Conservation (phyloP, 768 basidiomycete species). For the Lactarius indigo region DNA sequence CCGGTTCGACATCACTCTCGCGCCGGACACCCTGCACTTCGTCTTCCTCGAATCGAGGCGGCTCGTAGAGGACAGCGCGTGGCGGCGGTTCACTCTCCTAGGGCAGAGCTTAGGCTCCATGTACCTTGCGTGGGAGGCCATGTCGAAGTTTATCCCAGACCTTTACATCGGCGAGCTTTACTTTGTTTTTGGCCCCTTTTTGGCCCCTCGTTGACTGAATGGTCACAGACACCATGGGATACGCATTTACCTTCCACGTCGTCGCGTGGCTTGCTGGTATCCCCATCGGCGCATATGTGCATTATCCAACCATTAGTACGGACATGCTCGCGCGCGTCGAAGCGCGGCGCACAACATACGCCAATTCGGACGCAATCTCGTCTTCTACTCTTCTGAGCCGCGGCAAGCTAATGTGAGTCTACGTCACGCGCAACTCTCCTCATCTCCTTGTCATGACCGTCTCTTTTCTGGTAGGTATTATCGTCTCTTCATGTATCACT, state of each 20-base stretch:
- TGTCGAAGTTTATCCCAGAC: conserved; percentile 78
- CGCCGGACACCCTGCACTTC: conserved; percentile 67
- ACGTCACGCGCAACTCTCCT: not conserved
- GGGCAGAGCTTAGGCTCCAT: conserved; percentile 91
- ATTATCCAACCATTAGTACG: conserved; percentile 95
- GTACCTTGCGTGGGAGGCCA: conserved; percentile 77
- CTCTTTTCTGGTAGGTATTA: conserved; percentile 64
- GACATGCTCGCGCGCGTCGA: conserved; percentile 87
- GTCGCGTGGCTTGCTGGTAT: conserved; percentile 60
- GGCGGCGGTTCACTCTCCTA: conserved; percentile 88
- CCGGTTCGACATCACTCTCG: conserved; percentile 75
- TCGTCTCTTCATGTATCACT: conserved; percentile 79
- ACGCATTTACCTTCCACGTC: conserved; percentile 87
- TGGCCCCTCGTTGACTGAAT: not conserved
- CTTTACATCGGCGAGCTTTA: conserved; percentile 76
- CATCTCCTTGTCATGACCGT: not conserved
- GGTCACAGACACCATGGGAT: conserved; percentile 90
- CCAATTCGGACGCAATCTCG: conserved; percentile 57
- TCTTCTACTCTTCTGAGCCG: conserved; percentile 50
- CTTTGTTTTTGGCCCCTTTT: not conserved
- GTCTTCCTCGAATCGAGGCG: conserved; percentile 70
- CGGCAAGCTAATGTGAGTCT: conserved; percentile 60
- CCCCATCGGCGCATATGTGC: conserved; percentile 86
- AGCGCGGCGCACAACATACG: conserved; percentile 54
- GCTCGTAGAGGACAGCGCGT: conserved; percentile 76